Evolutionary conservation across 208 protist species (phyloP).

Genomic region (Wallacemonas sp.): DNA sequence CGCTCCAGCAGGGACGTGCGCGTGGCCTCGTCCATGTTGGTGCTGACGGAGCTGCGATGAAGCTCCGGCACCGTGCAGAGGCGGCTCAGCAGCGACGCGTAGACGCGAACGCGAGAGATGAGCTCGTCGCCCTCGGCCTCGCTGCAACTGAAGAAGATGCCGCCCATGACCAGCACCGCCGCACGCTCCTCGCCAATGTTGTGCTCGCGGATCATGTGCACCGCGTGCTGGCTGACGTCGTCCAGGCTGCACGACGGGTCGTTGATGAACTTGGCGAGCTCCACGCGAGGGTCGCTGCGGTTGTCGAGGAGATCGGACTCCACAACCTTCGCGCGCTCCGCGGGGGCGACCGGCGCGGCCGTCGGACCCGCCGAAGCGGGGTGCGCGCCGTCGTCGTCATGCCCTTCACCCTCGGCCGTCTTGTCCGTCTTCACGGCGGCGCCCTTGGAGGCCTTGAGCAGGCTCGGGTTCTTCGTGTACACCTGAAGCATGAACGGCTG

Average conservation of each 20-base stretch:
- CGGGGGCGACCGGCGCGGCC: conserved; percentile 17
- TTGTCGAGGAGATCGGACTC: conserved; percentile 31
- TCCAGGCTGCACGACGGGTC: conserved; percentile 4
- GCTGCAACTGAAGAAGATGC: conserved; percentile 40
- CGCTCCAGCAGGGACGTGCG: conserved; percentile 63
- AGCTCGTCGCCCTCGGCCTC: conserved; percentile 42
- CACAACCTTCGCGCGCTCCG: conserved; percentile 12
- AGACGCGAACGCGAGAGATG: conserved; percentile 48
- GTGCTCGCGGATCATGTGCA: conserved; percentile 71
- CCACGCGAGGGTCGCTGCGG: conserved; percentile 37
- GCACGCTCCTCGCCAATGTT: conserved; percentile 71
- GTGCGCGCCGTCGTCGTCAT: conserved; percentile 33
- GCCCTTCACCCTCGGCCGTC: conserved; percentile 13
- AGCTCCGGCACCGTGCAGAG: conserved; percentile 66
- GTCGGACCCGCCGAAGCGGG: conserved; percentile 25
- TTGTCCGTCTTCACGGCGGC: conserved; percentile 33
- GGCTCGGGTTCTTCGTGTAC: conserved; percentile 74
- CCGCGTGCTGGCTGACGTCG: conserved; percentile 42
- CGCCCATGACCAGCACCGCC: conserved; percentile 47
- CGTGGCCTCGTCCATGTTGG: conserved; percentile 50
- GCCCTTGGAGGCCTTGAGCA: conserved; percentile 47
- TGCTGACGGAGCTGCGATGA: conserved; percentile 28
- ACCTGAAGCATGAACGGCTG: conserved; percentile 62
- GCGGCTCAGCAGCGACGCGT: conserved; percentile 60
- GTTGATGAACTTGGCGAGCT: conserved; percentile 33